Conservation (phyloP, 2,329 filamentous ascomycete genomes). For the Raffaelea deltoideospora region DNA sequence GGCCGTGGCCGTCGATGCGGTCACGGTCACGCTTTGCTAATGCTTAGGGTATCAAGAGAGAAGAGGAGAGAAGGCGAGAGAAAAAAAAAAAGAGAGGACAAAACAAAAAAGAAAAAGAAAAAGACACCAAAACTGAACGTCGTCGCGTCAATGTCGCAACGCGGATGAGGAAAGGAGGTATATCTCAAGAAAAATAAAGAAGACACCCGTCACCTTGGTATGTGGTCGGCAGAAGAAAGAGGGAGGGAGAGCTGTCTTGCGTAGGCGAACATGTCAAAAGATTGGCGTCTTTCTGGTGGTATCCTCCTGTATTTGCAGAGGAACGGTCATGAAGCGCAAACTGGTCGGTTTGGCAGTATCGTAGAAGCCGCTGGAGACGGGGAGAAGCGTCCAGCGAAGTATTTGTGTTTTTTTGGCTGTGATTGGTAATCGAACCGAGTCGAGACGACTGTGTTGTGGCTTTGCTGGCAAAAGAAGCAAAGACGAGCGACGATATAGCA, state of each 20-base stretch:
- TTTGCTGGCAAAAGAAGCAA: too few relatives aligned
- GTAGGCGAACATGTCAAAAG: slow-evolving; percentile 41
- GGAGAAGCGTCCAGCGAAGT: neutral
- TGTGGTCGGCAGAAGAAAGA: slow-evolving; percentile 44
- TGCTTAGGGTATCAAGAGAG: neutral
- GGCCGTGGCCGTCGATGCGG: slow-evolving; percentile 10
- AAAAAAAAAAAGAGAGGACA: neutral
- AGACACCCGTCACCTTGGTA: slow-evolving; percentile 44
- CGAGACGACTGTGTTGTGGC: too few relatives aligned
- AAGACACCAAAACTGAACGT: too few relatives aligned
- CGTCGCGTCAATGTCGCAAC: slow-evolving; percentile 32
- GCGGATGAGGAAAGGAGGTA: slow-evolving; percentile 26
- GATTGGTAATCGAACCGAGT: too few relatives aligned
- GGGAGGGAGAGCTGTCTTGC: slow-evolving; percentile 36
- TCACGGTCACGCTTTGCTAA: slow-evolving; percentile 11
- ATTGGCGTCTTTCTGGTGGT: slow-evolving; percentile 16
- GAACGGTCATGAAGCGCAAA: too few relatives aligned
- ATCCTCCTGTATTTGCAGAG: slow-evolving; percentile 11
- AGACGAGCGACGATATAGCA: too few relatives aligned
- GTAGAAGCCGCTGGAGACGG: too few relatives aligned
- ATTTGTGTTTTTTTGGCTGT: slow-evolving; percentile 3
- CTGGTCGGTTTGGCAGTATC: too few relatives aligned
- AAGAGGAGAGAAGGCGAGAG: neutral
- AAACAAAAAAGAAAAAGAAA: neutral
- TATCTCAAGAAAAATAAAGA: too few relatives aligned